Evolutionary conservation across 225 moss, liverwort and hornwort genomes (phyloP).

Genomic region (Rhytidiadelphus loreus): DNA sequence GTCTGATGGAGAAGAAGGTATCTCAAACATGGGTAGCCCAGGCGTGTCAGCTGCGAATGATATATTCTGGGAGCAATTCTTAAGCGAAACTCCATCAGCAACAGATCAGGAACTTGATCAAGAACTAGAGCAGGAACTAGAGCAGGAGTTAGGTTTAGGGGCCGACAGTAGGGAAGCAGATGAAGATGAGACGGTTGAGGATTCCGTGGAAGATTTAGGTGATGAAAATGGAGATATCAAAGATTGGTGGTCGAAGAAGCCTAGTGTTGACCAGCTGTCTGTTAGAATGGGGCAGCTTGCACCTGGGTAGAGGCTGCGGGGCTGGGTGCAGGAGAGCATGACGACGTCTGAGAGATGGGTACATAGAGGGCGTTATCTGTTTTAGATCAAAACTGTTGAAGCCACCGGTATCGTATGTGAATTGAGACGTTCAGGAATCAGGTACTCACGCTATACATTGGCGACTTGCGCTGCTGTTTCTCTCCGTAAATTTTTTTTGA

Average conservation of each 20-base stretch:
- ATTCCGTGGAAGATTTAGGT: background rate
- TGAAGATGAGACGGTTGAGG: slow-evolving; percentile 11
- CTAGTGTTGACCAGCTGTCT: slow-evolving; percentile 68
- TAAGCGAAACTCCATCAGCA: slow-evolving; percentile 49
- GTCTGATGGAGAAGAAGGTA: slow-evolving; percentile 34
- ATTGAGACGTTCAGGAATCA: background rate
- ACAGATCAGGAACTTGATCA: slow-evolving; percentile 46
- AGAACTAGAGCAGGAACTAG: slow-evolving; percentile 32
- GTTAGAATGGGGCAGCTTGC: slow-evolving; percentile 82
- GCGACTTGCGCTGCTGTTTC: background rate
- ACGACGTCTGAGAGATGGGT: background rate
- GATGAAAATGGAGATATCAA: slow-evolving; percentile 12
- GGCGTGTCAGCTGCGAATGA: slow-evolving; percentile 51
- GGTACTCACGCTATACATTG: background rate
- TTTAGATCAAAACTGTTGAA: background rate
- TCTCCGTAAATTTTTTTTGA: slow-evolving; percentile 3
- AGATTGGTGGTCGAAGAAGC: slow-evolving; percentile 50
- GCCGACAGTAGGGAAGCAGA: slow-evolving; percentile 20
- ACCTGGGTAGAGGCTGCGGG: slow-evolving; percentile 18
- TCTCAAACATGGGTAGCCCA: slow-evolving; percentile 31
- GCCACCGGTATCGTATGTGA: background rate
- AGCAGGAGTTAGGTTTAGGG: slow-evolving; percentile 29
- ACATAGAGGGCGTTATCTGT: background rate
- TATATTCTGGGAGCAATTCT: slow-evolving; percentile 90
- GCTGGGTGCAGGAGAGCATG: background rate